Conservation (phyloP, 495 filamentous ascomycete genomes). For the Penicillium taxi region DNA sequence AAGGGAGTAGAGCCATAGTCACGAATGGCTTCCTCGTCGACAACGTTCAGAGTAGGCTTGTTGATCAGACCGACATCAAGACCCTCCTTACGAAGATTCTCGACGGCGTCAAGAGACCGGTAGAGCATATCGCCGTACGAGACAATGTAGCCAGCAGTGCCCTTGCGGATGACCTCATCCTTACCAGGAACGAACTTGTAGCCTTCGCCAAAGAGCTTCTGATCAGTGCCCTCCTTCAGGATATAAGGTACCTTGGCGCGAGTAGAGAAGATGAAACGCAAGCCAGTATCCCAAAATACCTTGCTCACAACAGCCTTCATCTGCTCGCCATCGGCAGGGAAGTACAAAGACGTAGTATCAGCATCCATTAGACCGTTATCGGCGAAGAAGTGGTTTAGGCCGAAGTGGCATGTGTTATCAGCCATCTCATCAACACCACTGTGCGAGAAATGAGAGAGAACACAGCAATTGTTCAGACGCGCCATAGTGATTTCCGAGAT, state of each 20-base stretch:
- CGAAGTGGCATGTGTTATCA: conserved; percentile 39
- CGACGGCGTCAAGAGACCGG: conserved; percentile 33
- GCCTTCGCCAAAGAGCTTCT: conserved; percentile 28
- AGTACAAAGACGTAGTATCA: conserved; percentile 25
- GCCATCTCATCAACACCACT: conserved; percentile 38
- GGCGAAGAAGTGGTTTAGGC: conserved; percentile 36
- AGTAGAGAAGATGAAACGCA: conserved; percentile 37
- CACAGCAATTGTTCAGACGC: conserved; percentile 32
- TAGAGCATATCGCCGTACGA: conserved; percentile 38
- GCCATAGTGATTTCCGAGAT: conserved; percentile 39
- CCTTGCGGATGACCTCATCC: conserved; percentile 31
- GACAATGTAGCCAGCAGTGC: conserved; percentile 31
- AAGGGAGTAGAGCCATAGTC: conserved; percentile 29
- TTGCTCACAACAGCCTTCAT: conserved; percentile 35
- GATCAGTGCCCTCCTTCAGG: conserved; percentile 28
- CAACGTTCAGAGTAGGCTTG: conserved; percentile 34
- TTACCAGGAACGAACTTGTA: conserved; percentile 35
- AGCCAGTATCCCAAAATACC: conserved; percentile 30
- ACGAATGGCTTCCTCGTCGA: conserved; percentile 33
- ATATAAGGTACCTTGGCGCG: conserved; percentile 36
- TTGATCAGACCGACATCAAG: conserved; percentile 32
- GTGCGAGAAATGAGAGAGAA: conserved; percentile 35
- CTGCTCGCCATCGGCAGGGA: conserved; percentile 37
- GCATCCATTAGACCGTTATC: conserved; percentile 35
- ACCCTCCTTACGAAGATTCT: conserved; percentile 26